Percentiles rank a stretch among this genome's conserved stretches.
Evolutionary conservation across 2,329 filamentous ascomycete genomes (phyloP).

Genomic region (Whalleya microplaca): DNA sequence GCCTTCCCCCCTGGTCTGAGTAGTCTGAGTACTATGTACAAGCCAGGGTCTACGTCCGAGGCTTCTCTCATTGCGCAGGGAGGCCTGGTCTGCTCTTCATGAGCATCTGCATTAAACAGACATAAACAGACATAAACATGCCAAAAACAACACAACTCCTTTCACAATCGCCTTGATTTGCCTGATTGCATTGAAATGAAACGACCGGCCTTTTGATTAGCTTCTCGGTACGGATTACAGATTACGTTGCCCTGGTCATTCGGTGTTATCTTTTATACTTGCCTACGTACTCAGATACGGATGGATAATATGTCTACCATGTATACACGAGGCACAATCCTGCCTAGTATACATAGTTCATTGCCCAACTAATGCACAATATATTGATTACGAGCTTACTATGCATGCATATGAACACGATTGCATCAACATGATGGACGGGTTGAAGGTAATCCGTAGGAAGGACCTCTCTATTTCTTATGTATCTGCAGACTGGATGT

Average conservation of each 20-base stretch:
- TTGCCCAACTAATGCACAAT: too few relatives aligned
- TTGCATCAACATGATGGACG: too few relatives aligned
- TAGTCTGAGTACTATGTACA: too few relatives aligned
- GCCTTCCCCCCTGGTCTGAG: too few relatives aligned
- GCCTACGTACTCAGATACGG: too few relatives aligned
- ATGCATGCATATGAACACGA: too few relatives aligned
- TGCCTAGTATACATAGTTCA: too few relatives aligned
- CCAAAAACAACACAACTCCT: not conserved
- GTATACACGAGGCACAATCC: too few relatives aligned
- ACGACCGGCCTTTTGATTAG: not conserved
- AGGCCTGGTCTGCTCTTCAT: conserved; percentile 12
- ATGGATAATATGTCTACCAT: too few relatives aligned
- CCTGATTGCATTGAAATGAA: not conserved
- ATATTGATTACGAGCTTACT: too few relatives aligned
- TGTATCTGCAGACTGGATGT: not conserved
- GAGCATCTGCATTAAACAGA: conserved; percentile 20
- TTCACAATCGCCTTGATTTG: not conserved
- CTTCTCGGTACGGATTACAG: not conserved
- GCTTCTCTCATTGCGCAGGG: conserved; percentile 12
- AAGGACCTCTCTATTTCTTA: not conserved
- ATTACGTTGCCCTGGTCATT: not conserved
- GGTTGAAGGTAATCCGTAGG: too few relatives aligned
- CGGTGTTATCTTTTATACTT: too few relatives aligned
- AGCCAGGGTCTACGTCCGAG: conserved; percentile 1
- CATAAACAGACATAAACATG: conserved; percentile 13